phyloP scores from a whole-genome alignment of 169 alveolate genomes.

The Babesia sp. region DNA sequence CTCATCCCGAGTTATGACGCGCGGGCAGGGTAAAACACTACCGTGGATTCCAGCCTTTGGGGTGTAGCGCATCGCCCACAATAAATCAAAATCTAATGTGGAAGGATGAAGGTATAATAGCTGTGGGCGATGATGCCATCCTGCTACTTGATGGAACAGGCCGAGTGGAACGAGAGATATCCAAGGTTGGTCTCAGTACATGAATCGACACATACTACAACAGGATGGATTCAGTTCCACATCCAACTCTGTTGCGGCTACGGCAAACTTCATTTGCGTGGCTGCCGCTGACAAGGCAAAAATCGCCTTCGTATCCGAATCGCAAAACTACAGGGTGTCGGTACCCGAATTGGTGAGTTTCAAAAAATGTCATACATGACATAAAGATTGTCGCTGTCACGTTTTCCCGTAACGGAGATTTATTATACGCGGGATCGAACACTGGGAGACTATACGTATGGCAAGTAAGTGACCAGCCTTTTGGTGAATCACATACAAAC shows the following conservation, averaged over 20 bases:
- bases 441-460: conserved; percentile 56
- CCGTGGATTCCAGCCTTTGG: conserved; percentile 21
- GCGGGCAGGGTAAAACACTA: background rate
- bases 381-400: conserved; percentile 41
- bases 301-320: conserved; percentile 34
- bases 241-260: conserved; percentile 38
- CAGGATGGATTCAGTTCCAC: conserved; percentile 40
- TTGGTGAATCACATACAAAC: too few species aligned
- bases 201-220: background rate
- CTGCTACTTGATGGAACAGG: conserved; percentile 39
- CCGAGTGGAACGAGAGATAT: conserved; percentile 25
- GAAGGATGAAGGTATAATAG: conserved; percentile 46
- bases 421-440: conserved; percentile 48
- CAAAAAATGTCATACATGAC: background rate
- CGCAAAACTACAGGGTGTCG: conserved; percentile 50
- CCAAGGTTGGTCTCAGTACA: conserved; percentile 11
- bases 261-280: conserved; percentile 23
- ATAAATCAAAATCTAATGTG: conserved; percentile 3
- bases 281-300: conserved; percentile 58
- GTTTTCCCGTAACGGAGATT: conserved; percentile 43
- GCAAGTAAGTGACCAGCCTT: conserved; percentile 19
- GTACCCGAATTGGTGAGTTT: conserved; percentile 60
- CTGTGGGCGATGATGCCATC: conserved; percentile 42
- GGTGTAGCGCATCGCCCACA: background rate
- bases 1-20: background rate